These are phyloP conservation scores for Pseudocercospora vitis DNA, from an alignment of 2,329 filamentous ascomycete species.

Conservation along the genomic window DNA sequence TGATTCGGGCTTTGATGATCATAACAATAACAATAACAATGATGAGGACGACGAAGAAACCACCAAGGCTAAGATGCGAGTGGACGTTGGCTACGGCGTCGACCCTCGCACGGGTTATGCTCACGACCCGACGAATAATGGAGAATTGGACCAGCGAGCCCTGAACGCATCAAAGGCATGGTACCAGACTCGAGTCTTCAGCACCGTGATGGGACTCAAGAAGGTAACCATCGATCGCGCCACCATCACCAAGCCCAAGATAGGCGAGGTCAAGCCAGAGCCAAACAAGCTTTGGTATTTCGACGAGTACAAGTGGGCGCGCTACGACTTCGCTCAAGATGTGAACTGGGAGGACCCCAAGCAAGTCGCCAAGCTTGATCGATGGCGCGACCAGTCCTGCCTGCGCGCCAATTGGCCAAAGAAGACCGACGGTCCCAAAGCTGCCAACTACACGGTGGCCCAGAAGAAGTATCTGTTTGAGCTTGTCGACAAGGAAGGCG, in stretches of 20 bases:
- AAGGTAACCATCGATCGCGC: constrained; percentile 26
- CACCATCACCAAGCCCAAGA: constrained; percentile 2
- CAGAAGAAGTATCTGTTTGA: constrained; percentile 50
- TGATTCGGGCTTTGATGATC: no score
- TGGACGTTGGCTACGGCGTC: constrained; percentile 17
- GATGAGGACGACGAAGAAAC: background rate
- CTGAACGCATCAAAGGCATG: background rate
- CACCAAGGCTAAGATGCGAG: background rate
- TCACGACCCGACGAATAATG: constrained; percentile 25
- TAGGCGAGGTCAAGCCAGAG: constrained; percentile 1
- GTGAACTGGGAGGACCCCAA: constrained; percentile 20
- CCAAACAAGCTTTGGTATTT: constrained; percentile 79
- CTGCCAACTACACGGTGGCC: background rate
- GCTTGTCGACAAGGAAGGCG: constrained; percentile 31
- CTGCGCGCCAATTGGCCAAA: constrained; percentile 45
- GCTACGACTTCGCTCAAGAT: no score
- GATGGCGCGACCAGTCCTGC: constrained; percentile 39
- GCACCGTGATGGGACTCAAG: background rate
- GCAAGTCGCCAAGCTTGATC: constrained; percentile 67
- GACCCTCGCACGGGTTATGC: constrained; percentile 17
- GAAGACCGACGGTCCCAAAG: constrained; percentile 39
- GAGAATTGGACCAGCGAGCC: constrained; percentile 23
- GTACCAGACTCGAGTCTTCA: constrained; percentile 26
- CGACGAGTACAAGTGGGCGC: constrained; percentile 69
- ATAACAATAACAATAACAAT: background rate